Evolutionary conservation across 192 early-diverging fungal genomes (phyloP).

Genomic region (Mortierella hygrophila): DNA sequence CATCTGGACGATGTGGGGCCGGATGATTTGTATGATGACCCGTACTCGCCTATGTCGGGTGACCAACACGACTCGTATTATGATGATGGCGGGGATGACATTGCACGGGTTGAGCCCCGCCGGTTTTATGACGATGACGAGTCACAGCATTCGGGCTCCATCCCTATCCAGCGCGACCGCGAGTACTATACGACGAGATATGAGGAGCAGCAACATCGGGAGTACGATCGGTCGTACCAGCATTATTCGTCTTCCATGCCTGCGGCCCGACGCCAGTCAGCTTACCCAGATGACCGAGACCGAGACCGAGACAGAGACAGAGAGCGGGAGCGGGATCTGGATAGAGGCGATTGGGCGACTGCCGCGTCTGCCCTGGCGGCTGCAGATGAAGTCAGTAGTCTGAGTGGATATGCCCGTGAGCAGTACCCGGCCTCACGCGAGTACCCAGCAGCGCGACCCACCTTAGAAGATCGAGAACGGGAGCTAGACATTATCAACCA

Average conservation of each 20-base stretch:
- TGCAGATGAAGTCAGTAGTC: constrained; percentile 7
- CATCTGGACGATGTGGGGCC: constrained; percentile 11
- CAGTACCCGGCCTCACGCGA: constrained; percentile 44
- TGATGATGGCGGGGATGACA: constrained; percentile 36
- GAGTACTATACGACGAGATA: constrained; percentile 34
- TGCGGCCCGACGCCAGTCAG: constrained; percentile 8
- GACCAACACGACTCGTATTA: constrained; percentile 29
- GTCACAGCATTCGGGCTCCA: constrained; percentile 45
- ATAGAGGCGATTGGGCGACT: constrained; percentile 34
- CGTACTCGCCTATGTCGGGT: constrained; percentile 37
- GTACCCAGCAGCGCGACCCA: constrained; percentile 28
- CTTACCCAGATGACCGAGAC: constrained; percentile 1
- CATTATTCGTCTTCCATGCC: constrained; percentile 42
- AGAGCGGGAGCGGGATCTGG: constrained; percentile 19
- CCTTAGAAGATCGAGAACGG: constrained; percentile 44
- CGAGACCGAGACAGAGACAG: constrained; percentile 19
- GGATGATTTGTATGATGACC: constrained; percentile 36
- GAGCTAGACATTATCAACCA: constrained; percentile 37
- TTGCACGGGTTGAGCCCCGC: background rate
- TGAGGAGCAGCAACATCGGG: constrained; percentile 21
- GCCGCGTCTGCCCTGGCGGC: background rate
- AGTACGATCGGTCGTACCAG: constrained; percentile 38
- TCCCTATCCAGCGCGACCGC: constrained; percentile 16
- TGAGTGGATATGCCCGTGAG: constrained; percentile 36
- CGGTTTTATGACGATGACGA: constrained; percentile 43